Percentiles rank a stretch among this genome's conserved stretches.
Conservation (phyloP, 441 rosid species). For the Syzygium malaccense region DNA sequence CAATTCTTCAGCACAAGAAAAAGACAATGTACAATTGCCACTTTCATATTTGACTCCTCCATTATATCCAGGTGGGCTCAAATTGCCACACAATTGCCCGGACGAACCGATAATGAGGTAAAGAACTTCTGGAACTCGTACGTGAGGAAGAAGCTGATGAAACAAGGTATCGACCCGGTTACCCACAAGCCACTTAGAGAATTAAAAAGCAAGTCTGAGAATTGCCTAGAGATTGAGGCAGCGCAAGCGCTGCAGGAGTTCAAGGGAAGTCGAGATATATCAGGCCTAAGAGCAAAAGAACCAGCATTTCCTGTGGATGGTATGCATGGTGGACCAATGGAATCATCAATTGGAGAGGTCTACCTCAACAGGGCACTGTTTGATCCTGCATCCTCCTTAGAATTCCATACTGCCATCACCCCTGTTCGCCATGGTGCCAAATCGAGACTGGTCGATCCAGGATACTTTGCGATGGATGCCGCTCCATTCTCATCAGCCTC, state of each 20-base stretch:
- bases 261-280: not conserved
- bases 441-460: not conserved
- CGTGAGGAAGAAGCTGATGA: slow-evolving; percentile 2
- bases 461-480: not conserved
- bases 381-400: not conserved
- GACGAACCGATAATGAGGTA: slow-evolving; percentile 7
- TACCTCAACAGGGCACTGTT: not conserved
- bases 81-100: slow-evolving; percentile 2
- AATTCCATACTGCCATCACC: not conserved
- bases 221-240: not conserved
- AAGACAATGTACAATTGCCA: not conserved
- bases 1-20: not conserved
- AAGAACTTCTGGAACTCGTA: slow-evolving; percentile 9
- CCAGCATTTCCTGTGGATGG: not conserved
- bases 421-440: not conserved
- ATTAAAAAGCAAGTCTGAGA: not conserved
- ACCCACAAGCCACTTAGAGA: slow-evolving; percentile 3
- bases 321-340: not conserved
- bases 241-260: not conserved
- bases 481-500: not conserved
- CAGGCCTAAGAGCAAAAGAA: not conserved
- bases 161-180: slow-evolving; percentile 5
- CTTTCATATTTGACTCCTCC: not conserved
- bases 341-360: not conserved
- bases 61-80: slow-evolving; percentile 4